phyloP scores from a whole-genome alignment of 2,329 filamentous ascomycete species.

The Fusarium torreyae region DNA sequence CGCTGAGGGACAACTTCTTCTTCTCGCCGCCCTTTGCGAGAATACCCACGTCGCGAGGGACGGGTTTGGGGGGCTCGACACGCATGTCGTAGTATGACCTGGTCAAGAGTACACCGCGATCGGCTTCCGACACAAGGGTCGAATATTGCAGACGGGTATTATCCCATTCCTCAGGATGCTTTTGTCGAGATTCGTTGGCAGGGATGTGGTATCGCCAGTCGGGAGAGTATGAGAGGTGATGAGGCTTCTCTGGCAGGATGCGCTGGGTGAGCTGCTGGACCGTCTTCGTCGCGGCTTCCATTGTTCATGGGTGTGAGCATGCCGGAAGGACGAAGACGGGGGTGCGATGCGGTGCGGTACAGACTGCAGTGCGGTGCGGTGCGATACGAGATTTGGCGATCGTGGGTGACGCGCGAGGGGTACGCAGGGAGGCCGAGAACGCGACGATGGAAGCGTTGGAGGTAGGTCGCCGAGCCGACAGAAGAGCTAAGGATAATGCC shows the following conservation, averaged over 20 bases:
- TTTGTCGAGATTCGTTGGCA: slow-evolving; percentile 55
- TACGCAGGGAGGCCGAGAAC: slow-evolving; percentile 43
- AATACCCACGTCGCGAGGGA: slow-evolving; percentile 56
- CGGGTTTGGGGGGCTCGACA: slow-evolving; percentile 63
- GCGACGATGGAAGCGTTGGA: slow-evolving; percentile 31
- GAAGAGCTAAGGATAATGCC: slow-evolving; percentile 6
- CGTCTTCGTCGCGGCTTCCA: slow-evolving; percentile 73
- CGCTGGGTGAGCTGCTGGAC: slow-evolving; percentile 68
- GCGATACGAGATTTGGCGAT: slow-evolving; percentile 39
- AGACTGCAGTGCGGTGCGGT: slow-evolving; percentile 10
- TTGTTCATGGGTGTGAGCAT: slow-evolving; percentile 62
- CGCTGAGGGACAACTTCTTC: slow-evolving; percentile 72
- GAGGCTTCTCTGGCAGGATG: slow-evolving; percentile 66
- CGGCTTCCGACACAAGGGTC: slow-evolving; percentile 70
- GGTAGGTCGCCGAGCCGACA: slow-evolving; percentile 8
- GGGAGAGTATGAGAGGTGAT: slow-evolving; percentile 67
- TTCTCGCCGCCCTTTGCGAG: slow-evolving; percentile 63
- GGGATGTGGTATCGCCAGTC: slow-evolving; percentile 64
- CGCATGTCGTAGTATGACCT: slow-evolving; percentile 71
- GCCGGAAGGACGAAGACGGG: slow-evolving; percentile 52
- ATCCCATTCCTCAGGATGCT: slow-evolving; percentile 65
- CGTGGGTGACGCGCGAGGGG: slow-evolving; percentile 44
- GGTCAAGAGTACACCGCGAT: slow-evolving; percentile 71
- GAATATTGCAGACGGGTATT: slow-evolving; percentile 68
- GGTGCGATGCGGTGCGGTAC: slow-evolving; percentile 38